These are phyloP conservation scores for Geotrichum siamense DNA, from an alignment of 1,139 yeast species.

Conservation along the genomic window DNA sequence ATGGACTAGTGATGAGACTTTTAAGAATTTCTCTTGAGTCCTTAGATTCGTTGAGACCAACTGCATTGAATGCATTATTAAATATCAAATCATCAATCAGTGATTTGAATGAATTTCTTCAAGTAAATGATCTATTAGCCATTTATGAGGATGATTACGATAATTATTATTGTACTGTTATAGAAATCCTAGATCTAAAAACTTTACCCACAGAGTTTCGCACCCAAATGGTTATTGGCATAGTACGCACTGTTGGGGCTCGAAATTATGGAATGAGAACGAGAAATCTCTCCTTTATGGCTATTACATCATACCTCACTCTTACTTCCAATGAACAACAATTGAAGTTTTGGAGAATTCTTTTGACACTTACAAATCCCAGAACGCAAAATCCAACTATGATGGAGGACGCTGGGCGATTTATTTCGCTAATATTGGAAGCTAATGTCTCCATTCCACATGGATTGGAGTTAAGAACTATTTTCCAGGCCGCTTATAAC, in stretches of 20 bases:
- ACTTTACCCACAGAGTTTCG: conserved; percentile 35
- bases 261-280: conserved; percentile 46
- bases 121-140: conserved; percentile 13
- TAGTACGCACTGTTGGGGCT: conserved; percentile 54
- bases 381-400: conserved; percentile 15
- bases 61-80: conserved; percentile 23
- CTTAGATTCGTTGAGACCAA: conserved; percentile 37
- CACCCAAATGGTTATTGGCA: conserved; percentile 43
- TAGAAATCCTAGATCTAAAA: conserved; percentile 21
- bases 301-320: conserved; percentile 38
- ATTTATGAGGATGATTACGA: conserved; percentile 16
- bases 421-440: conserved; percentile 19
- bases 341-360: conserved; percentile 7
- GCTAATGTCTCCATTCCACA: conserved; percentile 19
- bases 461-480: conserved; percentile 8
- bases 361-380: conserved; percentile 19
- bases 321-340: conserved; percentile 7
- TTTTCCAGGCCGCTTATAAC: conserved; percentile 23
- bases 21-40: conserved; percentile 52
- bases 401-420: conserved; percentile 19
- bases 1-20: conserved; percentile 34
- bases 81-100: background rate
- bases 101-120: conserved; percentile 2
- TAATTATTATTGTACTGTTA: conserved; percentile 18
- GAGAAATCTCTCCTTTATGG: conserved; percentile 41